Evolutionary conservation across 768 basidiomycete genomes (phyloP).

Genomic region (Podaxis sp.): DNA sequence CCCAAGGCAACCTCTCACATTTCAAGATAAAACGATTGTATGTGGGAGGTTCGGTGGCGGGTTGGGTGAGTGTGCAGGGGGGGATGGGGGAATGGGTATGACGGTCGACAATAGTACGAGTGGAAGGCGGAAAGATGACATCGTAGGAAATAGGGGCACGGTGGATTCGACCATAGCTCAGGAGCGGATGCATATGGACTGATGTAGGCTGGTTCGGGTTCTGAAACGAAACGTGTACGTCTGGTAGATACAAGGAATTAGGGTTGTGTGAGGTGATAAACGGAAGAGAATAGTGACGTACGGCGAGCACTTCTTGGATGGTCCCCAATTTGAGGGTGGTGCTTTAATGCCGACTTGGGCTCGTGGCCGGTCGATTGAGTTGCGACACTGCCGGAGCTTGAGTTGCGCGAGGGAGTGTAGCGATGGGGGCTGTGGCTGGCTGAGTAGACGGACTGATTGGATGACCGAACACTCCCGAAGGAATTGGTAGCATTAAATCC

Average conservation of each 20-base stretch:
- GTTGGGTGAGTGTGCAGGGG: slow-evolving; percentile 50
- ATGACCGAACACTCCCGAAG: slow-evolving; percentile 42
- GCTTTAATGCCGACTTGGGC: slow-evolving; percentile 41
- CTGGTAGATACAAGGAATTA: slow-evolving; percentile 13
- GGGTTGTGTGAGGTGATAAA: neutral
- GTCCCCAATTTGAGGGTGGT: slow-evolving; percentile 37
- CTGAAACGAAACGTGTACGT: slow-evolving; percentile 29
- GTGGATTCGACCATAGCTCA: slow-evolving; percentile 51
- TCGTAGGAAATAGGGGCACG: slow-evolving; percentile 63
- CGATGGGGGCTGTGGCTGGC: slow-evolving; percentile 22
- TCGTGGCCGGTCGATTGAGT: slow-evolving; percentile 24
- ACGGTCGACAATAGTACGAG: slow-evolving; percentile 52
- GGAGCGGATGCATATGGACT: slow-evolving; percentile 60
- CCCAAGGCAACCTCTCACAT: slow-evolving; percentile 59
- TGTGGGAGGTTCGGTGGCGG: slow-evolving; percentile 61
- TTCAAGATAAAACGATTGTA: slow-evolving; percentile 41
- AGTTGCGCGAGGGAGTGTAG: slow-evolving; percentile 29
- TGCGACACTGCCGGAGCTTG: slow-evolving; percentile 36
- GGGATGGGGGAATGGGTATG: slow-evolving; percentile 51
- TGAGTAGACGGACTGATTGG: slow-evolving; percentile 43
- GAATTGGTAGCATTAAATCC: slow-evolving; percentile 21
- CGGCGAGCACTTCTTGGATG: slow-evolving; percentile 31
- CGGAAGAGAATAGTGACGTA: slow-evolving; percentile 20
- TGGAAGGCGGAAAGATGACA: slow-evolving; percentile 50
- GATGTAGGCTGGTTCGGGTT: slow-evolving; percentile 30